These are phyloP conservation scores for Colletotrichum australisinense DNA, from an alignment of 2,329 filamentous ascomycete genomes.

Conservation along the genomic window DNA sequence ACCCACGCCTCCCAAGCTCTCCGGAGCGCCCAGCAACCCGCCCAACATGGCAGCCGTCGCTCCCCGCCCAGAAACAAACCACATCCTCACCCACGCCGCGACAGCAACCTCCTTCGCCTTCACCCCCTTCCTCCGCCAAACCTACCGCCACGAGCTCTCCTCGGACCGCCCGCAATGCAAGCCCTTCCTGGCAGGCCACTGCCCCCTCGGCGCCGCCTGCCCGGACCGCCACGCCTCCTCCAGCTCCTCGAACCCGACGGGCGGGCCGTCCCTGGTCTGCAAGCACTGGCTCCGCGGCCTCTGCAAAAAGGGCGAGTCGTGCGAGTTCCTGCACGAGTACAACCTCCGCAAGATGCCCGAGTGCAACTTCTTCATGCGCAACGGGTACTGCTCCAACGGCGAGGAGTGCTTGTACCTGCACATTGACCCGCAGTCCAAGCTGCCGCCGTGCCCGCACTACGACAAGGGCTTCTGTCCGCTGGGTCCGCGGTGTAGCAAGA, in stretches of 20 bases:
- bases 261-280: conserved; percentile 86
- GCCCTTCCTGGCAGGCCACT: conserved; percentile 86
- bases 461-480: conserved; percentile 94
- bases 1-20: too few species aligned
- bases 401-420: conserved; percentile 96
- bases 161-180: conserved; percentile 85
- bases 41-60: conserved; percentile 41
- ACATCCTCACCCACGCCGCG: conserved; percentile 68
- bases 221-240: conserved; percentile 80
- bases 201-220: conserved; percentile 85
- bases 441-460: conserved; percentile 89
- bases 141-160: conserved; percentile 86
- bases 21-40: conserved; percentile 32
- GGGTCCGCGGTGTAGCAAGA: conserved; percentile 87
- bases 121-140: conserved; percentile 84
- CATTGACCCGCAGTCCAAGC: conserved; percentile 83
- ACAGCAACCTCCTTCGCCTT: conserved; percentile 81
- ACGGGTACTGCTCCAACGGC: conserved; percentile 95
- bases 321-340: conserved; percentile 99
- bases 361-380: conserved; percentile 95
- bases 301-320: conserved; percentile 96
- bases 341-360: conserved; percentile 98
- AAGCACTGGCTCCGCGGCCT: conserved; percentile 98
- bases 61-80: conserved; percentile 42
- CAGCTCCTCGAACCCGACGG: conserved; percentile 51